phyloP scores from a whole-genome alignment of 257 asterid genomes.

The Salvia splendens region DNA sequence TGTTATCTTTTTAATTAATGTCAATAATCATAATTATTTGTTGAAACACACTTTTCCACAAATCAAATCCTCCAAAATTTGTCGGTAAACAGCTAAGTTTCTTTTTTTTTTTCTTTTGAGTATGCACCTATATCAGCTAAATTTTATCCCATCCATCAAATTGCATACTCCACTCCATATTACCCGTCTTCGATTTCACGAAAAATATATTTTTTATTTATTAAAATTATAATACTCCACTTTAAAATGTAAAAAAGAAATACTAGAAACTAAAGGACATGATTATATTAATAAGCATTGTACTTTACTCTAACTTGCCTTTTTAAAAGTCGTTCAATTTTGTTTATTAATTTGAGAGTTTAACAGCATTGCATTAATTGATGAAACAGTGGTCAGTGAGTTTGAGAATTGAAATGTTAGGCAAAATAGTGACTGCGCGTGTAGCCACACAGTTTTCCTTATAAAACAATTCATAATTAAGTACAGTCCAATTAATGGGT shows the following conservation, averaged over 20 bases:
- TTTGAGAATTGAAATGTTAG: background rate
- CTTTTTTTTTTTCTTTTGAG: background rate
- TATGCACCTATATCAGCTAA: background rate
- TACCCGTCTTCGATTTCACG: no score
- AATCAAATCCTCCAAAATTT: conserved; percentile 30
- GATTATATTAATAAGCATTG: no score
- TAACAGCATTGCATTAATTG: background rate
- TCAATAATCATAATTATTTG: conserved; percentile 32
- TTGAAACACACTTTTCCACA: conserved; percentile 31
- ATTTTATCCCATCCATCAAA: background rate
- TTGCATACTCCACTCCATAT: background rate
- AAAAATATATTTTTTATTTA: background rate
- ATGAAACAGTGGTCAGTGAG: background rate
- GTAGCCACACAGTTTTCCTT: background rate
- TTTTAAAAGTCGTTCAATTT: no score
- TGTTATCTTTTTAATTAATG: conserved; percentile 24
- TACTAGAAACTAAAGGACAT: no score
- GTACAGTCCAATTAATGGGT: background rate
- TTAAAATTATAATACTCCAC: background rate
- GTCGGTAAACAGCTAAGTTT: conserved; percentile 27
- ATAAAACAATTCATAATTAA: background rate
- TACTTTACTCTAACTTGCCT: no score
- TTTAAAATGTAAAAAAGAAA: no score
- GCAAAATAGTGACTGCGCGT: background rate
- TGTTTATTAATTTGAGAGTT: background rate